Evolutionary conservation across 2,329 filamentous ascomycete genomes (phyloP).

Genomic region (Teratosphaeria epicoccoides): DNA sequence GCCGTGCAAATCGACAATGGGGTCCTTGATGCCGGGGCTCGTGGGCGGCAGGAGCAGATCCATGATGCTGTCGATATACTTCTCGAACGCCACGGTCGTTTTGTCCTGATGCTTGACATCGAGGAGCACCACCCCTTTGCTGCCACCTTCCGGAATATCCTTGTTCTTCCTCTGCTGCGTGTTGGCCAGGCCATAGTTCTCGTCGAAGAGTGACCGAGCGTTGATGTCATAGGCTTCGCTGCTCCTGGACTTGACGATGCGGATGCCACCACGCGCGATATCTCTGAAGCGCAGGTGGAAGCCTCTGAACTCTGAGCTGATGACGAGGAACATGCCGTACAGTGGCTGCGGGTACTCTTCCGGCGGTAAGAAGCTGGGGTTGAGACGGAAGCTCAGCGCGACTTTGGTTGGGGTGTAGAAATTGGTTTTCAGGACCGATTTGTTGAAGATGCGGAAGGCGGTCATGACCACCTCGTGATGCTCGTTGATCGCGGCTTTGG

Average conservation of each 20-base stretch:
- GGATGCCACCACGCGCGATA: slow-evolving; percentile 91
- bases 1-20: slow-evolving; percentile 87
- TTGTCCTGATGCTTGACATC: slow-evolving; percentile 93
- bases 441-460: slow-evolving; percentile 93
- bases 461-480: slow-evolving; percentile 98
- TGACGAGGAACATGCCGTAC: slow-evolving; percentile 98
- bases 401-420: slow-evolving; percentile 98
- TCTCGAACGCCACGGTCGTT: slow-evolving; percentile 86
- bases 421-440: slow-evolving; percentile 89
- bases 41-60: slow-evolving; percentile 82
- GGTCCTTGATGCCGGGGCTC: slow-evolving; percentile 97
- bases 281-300: slow-evolving; percentile 98
- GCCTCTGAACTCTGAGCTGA: slow-evolving; percentile 89
- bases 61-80: slow-evolving; percentile 98
- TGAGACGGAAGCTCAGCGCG: slow-evolving; percentile 87
- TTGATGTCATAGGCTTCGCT: slow-evolving; percentile 96
- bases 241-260: slow-evolving; percentile 95
- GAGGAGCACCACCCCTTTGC: slow-evolving; percentile 92
- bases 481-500: slow-evolving; percentile 74
- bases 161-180: slow-evolving; percentile 99
- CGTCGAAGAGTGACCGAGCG: slow-evolving; percentile 88
- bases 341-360: slow-evolving; percentile 88
- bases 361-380: slow-evolving; percentile 77
- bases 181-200: slow-evolving; percentile 97
- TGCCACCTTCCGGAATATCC: slow-evolving; percentile 95